Evolutionary conservation across 371 early-diverging fungal species (phyloP).

Genomic region (Mucor piriformis): DNA sequence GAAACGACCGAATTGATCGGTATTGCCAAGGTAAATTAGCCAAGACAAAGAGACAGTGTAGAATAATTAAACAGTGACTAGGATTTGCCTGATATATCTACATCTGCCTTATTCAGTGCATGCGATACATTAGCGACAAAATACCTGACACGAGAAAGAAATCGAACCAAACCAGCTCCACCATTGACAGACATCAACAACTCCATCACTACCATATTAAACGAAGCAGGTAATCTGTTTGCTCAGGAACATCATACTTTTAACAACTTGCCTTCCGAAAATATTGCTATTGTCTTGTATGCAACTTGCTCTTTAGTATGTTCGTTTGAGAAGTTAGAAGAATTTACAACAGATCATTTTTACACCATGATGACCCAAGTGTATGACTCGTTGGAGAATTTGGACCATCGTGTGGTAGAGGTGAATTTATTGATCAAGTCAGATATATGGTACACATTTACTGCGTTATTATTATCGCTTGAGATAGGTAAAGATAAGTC

Average conservation of each 20-base stretch:
- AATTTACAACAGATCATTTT: background rate
- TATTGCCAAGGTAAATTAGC: constrained; percentile 27
- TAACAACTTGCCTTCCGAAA: background rate
- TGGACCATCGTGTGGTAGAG: constrained; percentile 15
- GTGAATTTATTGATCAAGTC: constrained; percentile 9
- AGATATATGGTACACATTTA: constrained; percentile 21
- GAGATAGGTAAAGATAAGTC: constrained; percentile 26
- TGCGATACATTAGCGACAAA: constrained; percentile 19
- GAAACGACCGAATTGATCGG: constrained; percentile 8
- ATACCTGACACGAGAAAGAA: constrained; percentile 27
- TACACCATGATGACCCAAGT: constrained; percentile 3
- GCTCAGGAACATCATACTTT: constrained; percentile 12
- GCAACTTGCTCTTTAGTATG: constrained; percentile 10
- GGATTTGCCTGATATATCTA: background rate
- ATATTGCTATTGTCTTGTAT: constrained; percentile 24
- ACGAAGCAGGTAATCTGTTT: constrained; percentile 31
- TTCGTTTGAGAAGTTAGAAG: constrained; percentile 12
- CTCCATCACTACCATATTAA: constrained; percentile 15
- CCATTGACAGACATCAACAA: constrained; percentile 23
- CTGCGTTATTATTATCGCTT: constrained; percentile 26
- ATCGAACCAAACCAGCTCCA: constrained; percentile 20
- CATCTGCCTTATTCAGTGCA: background rate
- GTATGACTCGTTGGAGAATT: constrained; percentile 7
- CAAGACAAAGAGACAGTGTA: too few species aligned
- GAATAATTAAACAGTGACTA: background rate